phyloP scores from a whole-genome alignment of 2,329 filamentous ascomycete species.

The Aureobasidium mangrovei region DNA sequence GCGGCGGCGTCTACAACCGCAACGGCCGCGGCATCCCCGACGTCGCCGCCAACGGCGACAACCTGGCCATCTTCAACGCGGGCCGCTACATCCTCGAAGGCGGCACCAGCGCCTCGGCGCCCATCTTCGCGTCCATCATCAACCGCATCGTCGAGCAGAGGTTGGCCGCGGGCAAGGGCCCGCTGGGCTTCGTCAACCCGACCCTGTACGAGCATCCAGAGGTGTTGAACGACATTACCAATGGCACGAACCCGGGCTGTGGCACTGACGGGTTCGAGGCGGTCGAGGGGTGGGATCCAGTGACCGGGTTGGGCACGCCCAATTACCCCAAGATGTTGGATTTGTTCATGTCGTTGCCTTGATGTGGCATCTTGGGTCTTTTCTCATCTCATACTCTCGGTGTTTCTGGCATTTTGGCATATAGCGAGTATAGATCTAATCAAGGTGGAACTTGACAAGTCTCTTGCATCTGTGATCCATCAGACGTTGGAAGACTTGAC shows the following conservation, averaged over 20 bases:
- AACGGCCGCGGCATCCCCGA: slow-evolving; percentile 25
- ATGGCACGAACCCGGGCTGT: slow-evolving; percentile 27
- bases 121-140: slow-evolving; percentile 23
- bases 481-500: too few relatives aligned
- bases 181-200: slow-evolving; percentile 28
- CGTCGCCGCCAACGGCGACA: slow-evolving; percentile 22
- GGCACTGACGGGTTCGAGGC: slow-evolving; percentile 20
- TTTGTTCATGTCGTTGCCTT: slow-evolving; percentile 12
- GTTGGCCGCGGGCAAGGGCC: slow-evolving; percentile 18
- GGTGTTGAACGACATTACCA: slow-evolving; percentile 22
- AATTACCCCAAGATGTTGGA: slow-evolving; percentile 23
- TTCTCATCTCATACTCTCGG: too few relatives aligned
- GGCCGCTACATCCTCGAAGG: slow-evolving; percentile 25
- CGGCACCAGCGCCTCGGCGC: slow-evolving; percentile 22
- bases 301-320: slow-evolving; percentile 23
- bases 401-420: too few relatives aligned
- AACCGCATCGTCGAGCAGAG: slow-evolving; percentile 24
- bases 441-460: too few relatives aligned
- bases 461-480: too few relatives aligned
- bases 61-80: slow-evolving; percentile 21
- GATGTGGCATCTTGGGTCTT: not conserved
- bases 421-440: too few relatives aligned
- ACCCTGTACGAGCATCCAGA: slow-evolving; percentile 21
- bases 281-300: slow-evolving; percentile 20
- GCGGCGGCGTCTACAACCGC: slow-evolving; percentile 24